Percentiles rank a stretch among this genome's conserved stretches.
These are phyloP conservation scores for Malassezia slooffiae DNA, from an alignment of 1,284 basidiomycete genomes.

Conservation along the genomic window DNA sequence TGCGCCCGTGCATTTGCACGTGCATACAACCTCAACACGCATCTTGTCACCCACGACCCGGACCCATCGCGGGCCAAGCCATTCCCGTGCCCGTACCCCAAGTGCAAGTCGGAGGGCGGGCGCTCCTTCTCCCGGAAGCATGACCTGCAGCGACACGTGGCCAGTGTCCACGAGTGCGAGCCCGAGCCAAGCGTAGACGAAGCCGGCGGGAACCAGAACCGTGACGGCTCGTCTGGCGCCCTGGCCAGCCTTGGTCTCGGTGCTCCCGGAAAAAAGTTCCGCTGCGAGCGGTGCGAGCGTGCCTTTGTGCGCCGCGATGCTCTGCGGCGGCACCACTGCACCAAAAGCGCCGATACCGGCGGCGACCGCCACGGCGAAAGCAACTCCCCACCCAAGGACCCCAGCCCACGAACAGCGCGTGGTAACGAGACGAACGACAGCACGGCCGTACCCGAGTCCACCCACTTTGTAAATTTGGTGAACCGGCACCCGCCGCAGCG, in stretches of 20 bases:
- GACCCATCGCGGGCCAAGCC: slow-evolving; percentile 63
- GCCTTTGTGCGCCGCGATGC: slow-evolving; percentile 41
- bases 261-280: slow-evolving; percentile 39
- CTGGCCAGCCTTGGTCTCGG: slow-evolving; percentile 32
- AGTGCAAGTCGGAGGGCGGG: slow-evolving; percentile 53
- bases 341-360: not conserved
- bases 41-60: slow-evolving; percentile 77
- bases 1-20: slow-evolving; percentile 62
- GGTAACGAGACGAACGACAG: too few relatives aligned
- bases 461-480: too few relatives aligned
- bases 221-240: slow-evolving; percentile 23
- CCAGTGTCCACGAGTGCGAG: slow-evolving; percentile 59
- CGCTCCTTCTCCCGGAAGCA: slow-evolving; percentile 81
- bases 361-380: not conserved
- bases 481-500: too few relatives aligned
- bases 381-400: too few relatives aligned
- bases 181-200: slow-evolving; percentile 32
- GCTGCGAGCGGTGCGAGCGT: slow-evolving; percentile 34
- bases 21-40: slow-evolving; percentile 81
- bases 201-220: slow-evolving; percentile 23
- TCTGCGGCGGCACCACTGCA: slow-evolving; percentile 33
- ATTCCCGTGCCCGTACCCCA: slow-evolving; percentile 65
- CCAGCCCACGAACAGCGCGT: too few relatives aligned
- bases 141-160: slow-evolving; percentile 69
- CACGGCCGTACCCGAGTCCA: too few relatives aligned